These are phyloP conservation scores for Angophora floribunda DNA, from an alignment of 345 rosid genomes.

Conservation along the genomic window DNA sequence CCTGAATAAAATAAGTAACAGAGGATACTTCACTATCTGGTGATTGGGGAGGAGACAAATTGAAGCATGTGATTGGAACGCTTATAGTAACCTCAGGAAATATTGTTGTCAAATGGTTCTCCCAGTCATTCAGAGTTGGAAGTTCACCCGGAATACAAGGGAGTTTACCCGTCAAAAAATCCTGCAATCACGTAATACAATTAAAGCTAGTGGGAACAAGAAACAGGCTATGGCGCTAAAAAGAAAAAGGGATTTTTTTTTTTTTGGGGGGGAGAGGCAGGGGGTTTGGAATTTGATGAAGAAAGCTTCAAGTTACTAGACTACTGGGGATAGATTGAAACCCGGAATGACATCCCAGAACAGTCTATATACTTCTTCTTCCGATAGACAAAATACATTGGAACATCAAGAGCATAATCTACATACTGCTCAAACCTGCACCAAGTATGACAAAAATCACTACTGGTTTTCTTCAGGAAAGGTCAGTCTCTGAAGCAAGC, in stretches of 20 bases:
- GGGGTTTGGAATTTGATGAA: background rate
- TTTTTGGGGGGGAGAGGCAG: too few species aligned
- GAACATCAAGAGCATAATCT: constrained; percentile 98
- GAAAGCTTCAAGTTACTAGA: constrained; percentile 19
- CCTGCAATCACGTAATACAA: constrained; percentile 35
- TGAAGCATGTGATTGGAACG: background rate
- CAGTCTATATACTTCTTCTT: constrained; percentile 85
- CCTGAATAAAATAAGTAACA: constrained; percentile 30
- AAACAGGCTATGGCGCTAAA: background rate
- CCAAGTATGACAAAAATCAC: background rate
- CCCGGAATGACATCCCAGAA: constrained; percentile 95
- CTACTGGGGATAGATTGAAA: constrained; percentile 38
- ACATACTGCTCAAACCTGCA: constrained; percentile 98
- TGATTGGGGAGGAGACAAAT: background rate
- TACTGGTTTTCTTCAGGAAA: background rate
- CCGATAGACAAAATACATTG: constrained; percentile 95
- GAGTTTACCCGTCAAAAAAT: constrained; percentile 94
- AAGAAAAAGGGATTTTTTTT: background rate
- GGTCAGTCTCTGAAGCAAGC: background rate
- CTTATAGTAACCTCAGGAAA: constrained; percentile 78
- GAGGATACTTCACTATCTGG: background rate
- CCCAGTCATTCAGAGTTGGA: constrained; percentile 95
- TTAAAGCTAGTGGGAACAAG: background rate
- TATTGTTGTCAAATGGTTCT: constrained; percentile 91
- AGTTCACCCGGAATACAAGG: constrained; percentile 87